Percentiles rank a stretch among this genome's conserved stretches.
Conservation (phyloP, 2,329 filamentous ascomycete genomes). For the Verticillium alfalfae region DNA sequence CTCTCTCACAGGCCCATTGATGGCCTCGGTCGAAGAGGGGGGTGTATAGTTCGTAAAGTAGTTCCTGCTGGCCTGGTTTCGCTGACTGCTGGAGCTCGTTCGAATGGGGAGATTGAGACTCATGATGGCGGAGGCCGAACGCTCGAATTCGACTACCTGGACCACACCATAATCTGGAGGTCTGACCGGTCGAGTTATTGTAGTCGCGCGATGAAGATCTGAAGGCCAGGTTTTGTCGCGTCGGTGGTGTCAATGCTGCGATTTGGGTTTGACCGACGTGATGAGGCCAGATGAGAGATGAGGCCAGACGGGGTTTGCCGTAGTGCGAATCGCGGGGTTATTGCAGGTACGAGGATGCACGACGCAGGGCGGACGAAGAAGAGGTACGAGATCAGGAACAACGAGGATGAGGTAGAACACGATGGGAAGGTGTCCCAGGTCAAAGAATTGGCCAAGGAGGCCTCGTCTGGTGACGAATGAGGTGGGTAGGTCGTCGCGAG, state of each 20-base stretch:
- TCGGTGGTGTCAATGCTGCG: neutral
- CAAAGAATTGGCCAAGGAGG: neutral
- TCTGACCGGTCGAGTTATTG: neutral
- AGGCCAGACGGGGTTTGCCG: neutral
- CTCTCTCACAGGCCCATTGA: conserved; percentile 56
- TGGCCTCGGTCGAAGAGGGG: conserved; percentile 54
- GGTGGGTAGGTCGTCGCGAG: neutral
- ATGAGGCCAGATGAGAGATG: neutral
- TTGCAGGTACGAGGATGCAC: neutral
- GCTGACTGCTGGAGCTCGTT: conserved; percentile 36
- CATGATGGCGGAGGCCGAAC: conserved; percentile 26
- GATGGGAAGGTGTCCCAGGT: neutral
- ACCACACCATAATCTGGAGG: neutral
- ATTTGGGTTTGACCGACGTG: neutral
- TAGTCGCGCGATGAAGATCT: neutral
- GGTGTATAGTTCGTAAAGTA: conserved; percentile 52
- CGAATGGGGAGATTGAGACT: conserved; percentile 48
- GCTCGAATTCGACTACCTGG: neutral
- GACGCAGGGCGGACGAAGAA: neutral
- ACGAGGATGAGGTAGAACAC: neutral
- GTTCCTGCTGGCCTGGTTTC: conserved; percentile 50
- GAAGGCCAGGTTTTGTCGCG: neutral
- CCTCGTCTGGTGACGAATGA: neutral
- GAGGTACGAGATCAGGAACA: neutral
- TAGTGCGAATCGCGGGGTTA: neutral